phyloP scores from a whole-genome alignment of 176 grass and related monocot genomes.

The Tillandsia leiboldiana region DNA sequence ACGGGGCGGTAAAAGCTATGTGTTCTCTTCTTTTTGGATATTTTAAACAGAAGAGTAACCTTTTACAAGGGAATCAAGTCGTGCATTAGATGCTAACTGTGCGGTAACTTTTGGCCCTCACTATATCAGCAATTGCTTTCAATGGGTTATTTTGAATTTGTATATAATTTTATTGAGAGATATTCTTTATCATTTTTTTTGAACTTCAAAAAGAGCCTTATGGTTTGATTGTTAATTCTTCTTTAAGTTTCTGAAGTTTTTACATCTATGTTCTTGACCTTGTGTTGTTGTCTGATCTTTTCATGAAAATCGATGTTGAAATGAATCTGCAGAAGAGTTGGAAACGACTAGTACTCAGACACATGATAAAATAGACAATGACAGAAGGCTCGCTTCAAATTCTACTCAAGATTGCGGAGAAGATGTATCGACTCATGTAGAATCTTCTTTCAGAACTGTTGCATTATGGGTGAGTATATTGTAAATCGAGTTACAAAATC shows the following conservation, averaged over 20 bases:
- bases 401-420: conserved; percentile 1
- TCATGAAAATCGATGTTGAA: conserved; percentile 6
- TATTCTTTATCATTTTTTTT: not conserved
- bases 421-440: conserved; percentile 11
- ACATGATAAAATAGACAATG: conserved; percentile 27
- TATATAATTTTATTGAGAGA: too few species aligned
- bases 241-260: not conserved
- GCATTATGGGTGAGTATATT: conserved; percentile 31
- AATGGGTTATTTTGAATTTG: not conserved
- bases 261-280: not conserved
- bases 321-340: conserved; percentile 24
- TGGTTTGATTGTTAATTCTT: not conserved
- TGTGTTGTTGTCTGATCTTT: not conserved
- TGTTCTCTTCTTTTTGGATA: too few species aligned
- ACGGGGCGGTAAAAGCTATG: too few species aligned
- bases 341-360: conserved; percentile 5
- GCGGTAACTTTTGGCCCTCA: too few species aligned
- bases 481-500: not conserved
- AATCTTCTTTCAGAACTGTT: conserved; percentile 40
- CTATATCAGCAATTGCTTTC: not conserved
- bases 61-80: too few species aligned
- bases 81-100: too few species aligned
- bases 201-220: not conserved
- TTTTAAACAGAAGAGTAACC: too few species aligned
- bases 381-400: conserved; percentile 12